Conservation (phyloP, 768 basidiomycete species). For the Lactarius evosmus region DNA sequence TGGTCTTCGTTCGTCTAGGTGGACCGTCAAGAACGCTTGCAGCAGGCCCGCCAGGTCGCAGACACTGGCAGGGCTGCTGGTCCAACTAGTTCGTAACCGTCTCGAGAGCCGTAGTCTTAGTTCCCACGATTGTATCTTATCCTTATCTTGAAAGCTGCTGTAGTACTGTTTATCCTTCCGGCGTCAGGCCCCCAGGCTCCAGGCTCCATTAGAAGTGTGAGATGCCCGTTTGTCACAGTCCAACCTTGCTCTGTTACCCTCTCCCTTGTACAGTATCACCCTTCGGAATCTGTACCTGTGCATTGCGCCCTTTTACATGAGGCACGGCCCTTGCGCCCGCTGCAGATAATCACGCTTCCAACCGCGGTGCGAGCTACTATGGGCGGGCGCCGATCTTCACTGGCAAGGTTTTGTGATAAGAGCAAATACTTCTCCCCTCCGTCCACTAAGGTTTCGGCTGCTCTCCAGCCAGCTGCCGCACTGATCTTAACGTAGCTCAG, state of each 20-base stretch:
- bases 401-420: neutral
- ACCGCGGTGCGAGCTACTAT: neutral
- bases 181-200: too few species aligned
- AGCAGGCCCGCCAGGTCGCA: neutral
- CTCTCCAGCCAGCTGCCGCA: neutral
- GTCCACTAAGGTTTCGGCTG: constrained; percentile 7
- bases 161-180: neutral
- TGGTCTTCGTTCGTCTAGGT: neutral
- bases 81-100: neutral
- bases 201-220: neutral
- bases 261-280: neutral
- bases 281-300: neutral
- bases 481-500: neutral
- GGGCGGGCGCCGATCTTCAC: neutral
- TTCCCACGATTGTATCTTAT: neutral
- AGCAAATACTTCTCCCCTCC: neutral
- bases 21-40: constrained; percentile 4
- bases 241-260: neutral
- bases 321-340: constrained; percentile 11
- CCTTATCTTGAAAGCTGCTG: neutral
- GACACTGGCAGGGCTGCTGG: neutral
- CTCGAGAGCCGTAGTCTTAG: neutral
- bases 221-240: neutral
- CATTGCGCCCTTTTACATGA: constrained; percentile 17
- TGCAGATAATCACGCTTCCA: neutral